These are phyloP conservation scores for Clarkia xantiana DNA, from an alignment of 345 rosid genomes.

Conservation along the genomic window DNA sequence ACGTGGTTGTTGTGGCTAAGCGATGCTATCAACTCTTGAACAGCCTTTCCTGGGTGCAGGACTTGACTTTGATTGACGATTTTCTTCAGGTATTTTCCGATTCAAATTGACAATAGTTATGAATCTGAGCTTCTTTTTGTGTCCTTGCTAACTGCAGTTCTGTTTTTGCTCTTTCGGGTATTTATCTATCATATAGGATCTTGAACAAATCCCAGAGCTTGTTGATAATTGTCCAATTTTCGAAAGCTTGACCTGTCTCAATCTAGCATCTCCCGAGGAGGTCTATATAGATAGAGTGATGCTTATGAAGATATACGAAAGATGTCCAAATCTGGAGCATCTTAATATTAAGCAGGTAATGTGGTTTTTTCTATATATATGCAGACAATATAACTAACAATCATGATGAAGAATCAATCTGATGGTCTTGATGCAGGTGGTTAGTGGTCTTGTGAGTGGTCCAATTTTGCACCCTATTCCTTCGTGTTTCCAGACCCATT, in stretches of 20 bases:
- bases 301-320: not conserved
- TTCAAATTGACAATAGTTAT: too few species aligned
- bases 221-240: too few species aligned
- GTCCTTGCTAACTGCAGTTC: not conserved
- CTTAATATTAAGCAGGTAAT: constrained; percentile 1
- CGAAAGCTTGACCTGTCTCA: too few species aligned
- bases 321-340: too few species aligned
- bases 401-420: too few species aligned
- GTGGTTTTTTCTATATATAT: too few species aligned
- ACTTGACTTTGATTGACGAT: not conserved
- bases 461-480: too few species aligned
- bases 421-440: too few species aligned
- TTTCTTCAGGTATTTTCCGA: not conserved
- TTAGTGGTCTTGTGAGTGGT: not conserved
- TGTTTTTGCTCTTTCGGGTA: not conserved
- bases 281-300: not conserved
- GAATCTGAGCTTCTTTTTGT: not conserved
- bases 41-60: not conserved
- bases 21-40: not conserved
- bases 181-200: too few species aligned
- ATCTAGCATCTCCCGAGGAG: not conserved
- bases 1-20: not conserved
- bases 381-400: too few species aligned
- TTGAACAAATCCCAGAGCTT: not conserved
- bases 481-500: not conserved